These are phyloP conservation scores for Silene uniflora DNA, from an alignment of 148 eudicot species.

Conservation along the genomic window DNA sequence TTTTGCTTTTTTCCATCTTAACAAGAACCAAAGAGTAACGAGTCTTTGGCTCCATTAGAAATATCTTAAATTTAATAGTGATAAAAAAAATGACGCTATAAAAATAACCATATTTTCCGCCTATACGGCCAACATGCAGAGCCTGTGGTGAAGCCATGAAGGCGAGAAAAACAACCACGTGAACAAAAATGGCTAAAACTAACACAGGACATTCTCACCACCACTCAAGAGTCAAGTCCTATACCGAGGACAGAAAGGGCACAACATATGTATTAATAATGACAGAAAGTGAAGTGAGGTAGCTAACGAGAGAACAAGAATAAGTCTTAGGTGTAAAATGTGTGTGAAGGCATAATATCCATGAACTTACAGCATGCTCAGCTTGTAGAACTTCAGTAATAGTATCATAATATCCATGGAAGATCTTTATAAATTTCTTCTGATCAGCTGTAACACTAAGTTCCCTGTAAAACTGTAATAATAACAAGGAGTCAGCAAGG, in stretches of 20 bases:
- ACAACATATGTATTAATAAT: background rate
- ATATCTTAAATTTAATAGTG: too few species aligned
- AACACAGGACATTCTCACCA: background rate
- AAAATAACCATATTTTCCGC: background rate
- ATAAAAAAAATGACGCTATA: background rate
- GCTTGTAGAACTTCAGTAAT: conserved; percentile 67
- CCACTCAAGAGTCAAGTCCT: background rate
- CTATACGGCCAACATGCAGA: background rate
- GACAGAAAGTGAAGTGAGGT: background rate
- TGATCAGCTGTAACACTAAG: conserved; percentile 77
- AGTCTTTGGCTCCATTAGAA: too few species aligned
- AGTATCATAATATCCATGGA: conserved; percentile 77
- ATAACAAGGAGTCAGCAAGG: conserved; percentile 12
- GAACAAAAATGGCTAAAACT: background rate
- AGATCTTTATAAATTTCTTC: conserved; percentile 67
- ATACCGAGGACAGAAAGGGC: background rate
- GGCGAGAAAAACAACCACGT: background rate
- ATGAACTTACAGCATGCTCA: conserved; percentile 76
- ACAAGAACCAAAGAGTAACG: too few species aligned
- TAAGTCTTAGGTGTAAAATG: background rate
- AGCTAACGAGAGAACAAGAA: background rate
- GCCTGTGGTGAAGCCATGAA: background rate
- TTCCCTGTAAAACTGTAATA: conserved; percentile 65
- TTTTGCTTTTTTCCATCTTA: too few species aligned
- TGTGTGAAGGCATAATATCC: background rate